phyloP scores from a whole-genome alignment of 2,329 filamentous ascomycete species.

The Botrytis fragariae region DNA sequence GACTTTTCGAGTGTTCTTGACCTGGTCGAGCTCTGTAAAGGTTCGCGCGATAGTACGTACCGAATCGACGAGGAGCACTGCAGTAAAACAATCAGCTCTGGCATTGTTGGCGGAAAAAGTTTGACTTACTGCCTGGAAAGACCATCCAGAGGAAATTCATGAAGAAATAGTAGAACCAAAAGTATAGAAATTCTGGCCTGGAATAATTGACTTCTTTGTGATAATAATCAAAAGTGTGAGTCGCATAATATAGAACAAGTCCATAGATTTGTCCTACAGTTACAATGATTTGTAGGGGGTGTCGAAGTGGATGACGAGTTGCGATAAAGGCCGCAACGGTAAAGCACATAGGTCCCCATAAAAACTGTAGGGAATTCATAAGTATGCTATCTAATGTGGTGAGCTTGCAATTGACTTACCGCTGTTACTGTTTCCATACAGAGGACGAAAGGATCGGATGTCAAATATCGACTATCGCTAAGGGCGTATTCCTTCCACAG shows the following conservation, averaged over 20 bases:
- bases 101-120: not conserved
- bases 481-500: conserved; percentile 59
- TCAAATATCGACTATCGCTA: conserved; percentile 56
- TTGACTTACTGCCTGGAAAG: conserved; percentile 51
- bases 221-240: conserved; percentile 51
- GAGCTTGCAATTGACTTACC: conserved; percentile 25
- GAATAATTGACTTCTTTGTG: conserved; percentile 51
- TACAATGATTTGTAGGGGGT: conserved; percentile 48
- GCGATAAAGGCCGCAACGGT: conserved; percentile 48
- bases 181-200: conserved; percentile 59
- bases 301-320: conserved; percentile 45
- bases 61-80: conserved; percentile 41
- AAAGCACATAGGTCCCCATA: conserved; percentile 60
- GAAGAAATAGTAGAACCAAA: conserved; percentile 62
- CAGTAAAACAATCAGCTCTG: not conserved
- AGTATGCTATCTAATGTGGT: not conserved
- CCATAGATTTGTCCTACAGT: conserved; percentile 46
- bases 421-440: conserved; percentile 56
- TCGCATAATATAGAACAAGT: conserved; percentile 62
- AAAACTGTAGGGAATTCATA: conserved; percentile 40
- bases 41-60: conserved; percentile 40
- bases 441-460: conserved; percentile 52
- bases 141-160: conserved; percentile 62
- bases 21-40: conserved; percentile 39
- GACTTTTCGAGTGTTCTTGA: conserved; percentile 20